Evolutionary conservation across 2,329 filamentous ascomycete species (phyloP).

Genomic region (Neonectria sp.): DNA sequence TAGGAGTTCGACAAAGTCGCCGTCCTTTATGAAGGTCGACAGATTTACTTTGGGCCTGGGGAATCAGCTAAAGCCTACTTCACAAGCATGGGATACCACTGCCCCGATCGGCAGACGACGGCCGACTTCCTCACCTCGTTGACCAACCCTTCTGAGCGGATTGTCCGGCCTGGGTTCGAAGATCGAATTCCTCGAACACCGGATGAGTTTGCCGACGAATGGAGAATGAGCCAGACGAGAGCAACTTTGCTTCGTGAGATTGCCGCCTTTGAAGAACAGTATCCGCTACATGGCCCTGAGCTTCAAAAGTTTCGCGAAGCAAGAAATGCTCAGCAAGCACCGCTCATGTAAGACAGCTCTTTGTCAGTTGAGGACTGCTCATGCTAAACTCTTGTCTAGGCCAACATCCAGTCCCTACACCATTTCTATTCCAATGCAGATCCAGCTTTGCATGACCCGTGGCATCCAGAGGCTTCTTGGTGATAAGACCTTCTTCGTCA

Average conservation of each 20-base stretch:
- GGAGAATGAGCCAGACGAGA: conserved; percentile 46
- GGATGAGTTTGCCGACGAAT: conserved; percentile 54
- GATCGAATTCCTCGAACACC: conserved; percentile 50
- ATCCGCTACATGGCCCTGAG: conserved; percentile 19
- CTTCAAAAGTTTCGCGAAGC: conserved; percentile 24
- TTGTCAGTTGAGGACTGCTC: neutral
- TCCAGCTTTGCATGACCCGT: conserved; percentile 57
- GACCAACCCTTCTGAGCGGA: conserved; percentile 55
- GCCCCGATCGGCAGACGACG: conserved; percentile 72
- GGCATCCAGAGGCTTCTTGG: conserved; percentile 36
- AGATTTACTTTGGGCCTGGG: conserved; percentile 74
- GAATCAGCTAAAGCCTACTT: conserved; percentile 73
- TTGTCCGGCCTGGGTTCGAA: conserved; percentile 49
- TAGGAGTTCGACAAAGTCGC: conserved; percentile 77
- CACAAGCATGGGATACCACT: conserved; percentile 71
- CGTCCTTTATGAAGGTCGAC: conserved; percentile 76
- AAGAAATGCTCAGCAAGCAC: conserved; percentile 33
- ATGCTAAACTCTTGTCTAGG: conserved; percentile 15
- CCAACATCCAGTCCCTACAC: conserved; percentile 56
- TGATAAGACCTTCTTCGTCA: conserved; percentile 38
- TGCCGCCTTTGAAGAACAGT: conserved; percentile 18
- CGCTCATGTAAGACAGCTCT: conserved; percentile 24
- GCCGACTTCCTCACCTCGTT: conserved; percentile 75
- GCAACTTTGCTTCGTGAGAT: conserved; percentile 20
- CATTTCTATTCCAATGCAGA: conserved; percentile 62